Base-by-base conservation (phyloP, 306 rosid species). In the Rubus idaeus region DNA sequence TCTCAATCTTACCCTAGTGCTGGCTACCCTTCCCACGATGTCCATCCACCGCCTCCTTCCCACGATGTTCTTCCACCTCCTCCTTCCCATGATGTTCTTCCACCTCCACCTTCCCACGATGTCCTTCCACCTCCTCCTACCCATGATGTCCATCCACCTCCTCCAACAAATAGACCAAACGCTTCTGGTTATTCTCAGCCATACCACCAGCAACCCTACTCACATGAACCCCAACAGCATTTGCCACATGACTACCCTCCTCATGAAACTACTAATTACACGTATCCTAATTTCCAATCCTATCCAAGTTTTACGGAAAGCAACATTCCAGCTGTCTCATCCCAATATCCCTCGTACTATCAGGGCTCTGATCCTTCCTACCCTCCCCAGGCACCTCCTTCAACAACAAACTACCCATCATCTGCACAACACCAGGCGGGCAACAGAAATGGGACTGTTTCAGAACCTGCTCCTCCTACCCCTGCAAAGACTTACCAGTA, bases 301-400 rank as follows among this genome's bases (percentile, higher is more conserved):
- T 93, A 96, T 82, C 99, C 99, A 68, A 91, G 99, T 83, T 96
- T 93, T 84, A 72, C 98, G 1, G 98, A 96, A 30, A 91, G 93
- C 83, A 93, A 86, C 78, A 81, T 96, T 70, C 98, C 99, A 8
- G 84, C 94, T 5, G 91, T 85, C 55, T 88, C 99, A 16, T 60
- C 93, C 74, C 88, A 88, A 60, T 74, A 77, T 70, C 83, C 82
- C 11, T 80, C 85, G 8, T 86, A 84, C 80, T 83, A 84, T 79
- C 98, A 91, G 82, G 94, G 97, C 61, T 75, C 93, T 13, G 97
- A 93, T 80, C 80, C 91, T 77, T 78, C 91, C 62, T 86, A 80
- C 76, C 63, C 97, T 86, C 53, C 86, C 75, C 90, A 79, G 69
- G 75, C 90, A 63, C 89, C 89, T 80, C 98, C 96, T 39, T 85